Evolutionary conservation across 768 basidiomycete species (phyloP).

Genomic region (Tylopilus vinaceipallidus): DNA sequence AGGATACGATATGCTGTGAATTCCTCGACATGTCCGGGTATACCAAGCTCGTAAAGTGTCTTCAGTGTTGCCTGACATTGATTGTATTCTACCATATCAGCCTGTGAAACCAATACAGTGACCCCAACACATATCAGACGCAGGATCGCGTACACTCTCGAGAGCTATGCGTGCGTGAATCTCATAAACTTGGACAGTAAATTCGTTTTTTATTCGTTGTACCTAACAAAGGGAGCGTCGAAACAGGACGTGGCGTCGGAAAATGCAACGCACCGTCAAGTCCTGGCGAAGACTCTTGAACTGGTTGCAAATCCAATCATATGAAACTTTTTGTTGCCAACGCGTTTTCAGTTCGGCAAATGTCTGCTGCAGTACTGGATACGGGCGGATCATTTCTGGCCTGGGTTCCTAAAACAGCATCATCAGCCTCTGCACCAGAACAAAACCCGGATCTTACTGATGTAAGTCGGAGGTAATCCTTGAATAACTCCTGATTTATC

Average conservation of each 20-base stretch:
- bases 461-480: constrained; percentile 93
- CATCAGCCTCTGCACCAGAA: constrained; percentile 3
- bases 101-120: constrained; percentile 45
- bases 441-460: constrained; percentile 49
- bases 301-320: constrained; percentile 94
- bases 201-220: constrained; percentile 97
- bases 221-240: constrained; percentile 54
- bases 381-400: constrained; percentile 91
- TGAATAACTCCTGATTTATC: constrained; percentile 85
- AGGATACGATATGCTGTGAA: constrained; percentile 97
- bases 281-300: constrained; percentile 98
- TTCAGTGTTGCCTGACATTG: constrained; percentile 93
- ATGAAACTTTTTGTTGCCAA: constrained; percentile 76
- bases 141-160: constrained; percentile 62
- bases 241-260: neutral
- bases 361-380: constrained; percentile 79
- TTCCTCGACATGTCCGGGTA: constrained; percentile 91
- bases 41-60: constrained; percentile 88
- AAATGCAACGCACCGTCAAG: constrained; percentile 72
- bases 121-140: constrained; percentile 3
- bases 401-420: constrained; percentile 76
- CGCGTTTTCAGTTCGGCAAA: constrained; percentile 81
- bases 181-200: constrained; percentile 96
- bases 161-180: constrained; percentile 97
- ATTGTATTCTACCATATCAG: constrained; percentile 98